phyloP scores from a whole-genome alignment of 2,329 filamentous ascomycete genomes.

The Stachybotrys elegans region DNA sequence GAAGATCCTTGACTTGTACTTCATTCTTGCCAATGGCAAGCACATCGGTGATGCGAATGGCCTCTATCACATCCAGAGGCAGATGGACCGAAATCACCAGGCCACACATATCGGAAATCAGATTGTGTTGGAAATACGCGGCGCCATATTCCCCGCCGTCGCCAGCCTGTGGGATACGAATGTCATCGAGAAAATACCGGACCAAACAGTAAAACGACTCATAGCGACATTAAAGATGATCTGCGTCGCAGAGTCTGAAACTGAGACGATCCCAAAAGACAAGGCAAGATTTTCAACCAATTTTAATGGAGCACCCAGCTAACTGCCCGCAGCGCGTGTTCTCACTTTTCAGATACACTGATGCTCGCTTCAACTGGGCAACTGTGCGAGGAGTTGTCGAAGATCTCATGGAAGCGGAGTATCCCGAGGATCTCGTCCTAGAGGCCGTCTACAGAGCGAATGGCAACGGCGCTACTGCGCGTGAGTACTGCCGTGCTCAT shows the following conservation, averaged over 20 bases:
- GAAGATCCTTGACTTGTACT: slow-evolving; percentile 79
- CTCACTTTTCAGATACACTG: slow-evolving; percentile 38
- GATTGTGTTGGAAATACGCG: slow-evolving; percentile 80
- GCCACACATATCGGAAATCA: slow-evolving; percentile 53
- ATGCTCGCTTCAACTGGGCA: slow-evolving; percentile 43
- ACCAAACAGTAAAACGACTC: slow-evolving; percentile 69
- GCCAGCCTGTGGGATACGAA: slow-evolving; percentile 79
- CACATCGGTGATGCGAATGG: slow-evolving; percentile 72
- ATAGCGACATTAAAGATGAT: slow-evolving; percentile 80
- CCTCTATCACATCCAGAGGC: slow-evolving; percentile 38
- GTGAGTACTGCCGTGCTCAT: slow-evolving; percentile 71
- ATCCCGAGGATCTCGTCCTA: slow-evolving; percentile 56
- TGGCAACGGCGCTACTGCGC: slow-evolving; percentile 53
- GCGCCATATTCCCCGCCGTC: slow-evolving; percentile 71
- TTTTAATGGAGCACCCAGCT: too few species aligned
- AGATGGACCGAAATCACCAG: slow-evolving; percentile 35
- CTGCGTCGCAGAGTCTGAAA: slow-evolving; percentile 71
- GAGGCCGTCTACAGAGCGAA: slow-evolving; percentile 84
- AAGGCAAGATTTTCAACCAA: slow-evolving; percentile 47
- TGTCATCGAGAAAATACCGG: slow-evolving; percentile 75
- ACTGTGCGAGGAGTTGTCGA: slow-evolving; percentile 21
- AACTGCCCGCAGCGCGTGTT: slow-evolving; percentile 17
- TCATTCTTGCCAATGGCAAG: slow-evolving; percentile 70
- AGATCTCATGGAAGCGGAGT: slow-evolving; percentile 26
- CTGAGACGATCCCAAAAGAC: slow-evolving; percentile 56